Evolutionary conservation across 1,284 basidiomycete species (phyloP), one percentile per base, ranked within the genome.

Genomic region (Ganoderma lucidum): DNA sequence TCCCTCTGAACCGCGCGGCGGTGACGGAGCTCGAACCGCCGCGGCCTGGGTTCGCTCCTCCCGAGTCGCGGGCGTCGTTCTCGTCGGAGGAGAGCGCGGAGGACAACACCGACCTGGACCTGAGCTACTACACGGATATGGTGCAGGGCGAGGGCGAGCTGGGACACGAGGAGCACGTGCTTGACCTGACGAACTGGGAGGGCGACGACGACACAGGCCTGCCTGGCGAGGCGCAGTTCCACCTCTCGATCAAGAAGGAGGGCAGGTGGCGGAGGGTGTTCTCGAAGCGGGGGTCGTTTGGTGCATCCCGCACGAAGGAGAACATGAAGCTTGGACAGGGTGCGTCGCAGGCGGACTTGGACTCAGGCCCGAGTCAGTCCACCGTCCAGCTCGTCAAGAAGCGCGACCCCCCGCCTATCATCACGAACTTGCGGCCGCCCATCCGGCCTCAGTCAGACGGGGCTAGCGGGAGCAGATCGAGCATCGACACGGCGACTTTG

Each of bases 181-280:
- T 92, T 19, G 93, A 95, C 73, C 82, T 93, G 65, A 95, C 93
- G 8, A 93, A 95, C 74, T 96, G 93, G 74, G 93, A 95, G 71
- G 93, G 93, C 35, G 92, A 95, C 71, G 87, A 93, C 70, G 91
- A 94, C 74, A 82, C 86, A 37, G 83, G 83, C 3, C 80, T 89
- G 6, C 88, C 89, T 0, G 90, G 87, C 23, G 93, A 96, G 76
- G 82, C 82, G 28, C 81, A 84, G 73, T 84, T 96, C 48, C 92
- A 87, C 67, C 81, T 83, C 58, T 82, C 82, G 48, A 83, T 96
- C 44, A 87, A 86, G 75, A 88, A 89, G 72, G 89, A 93, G 77
- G 94, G 95, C 15, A 89, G 87, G 76, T 73, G 89, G n/a, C 85
- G 90, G 1, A 84, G 94, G 19, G 86, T 88, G 9, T 80, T 82